Evolutionary conservation across 495 filamentous ascomycete species (phyloP).

Genomic region (Penicillium pancosmium): DNA sequence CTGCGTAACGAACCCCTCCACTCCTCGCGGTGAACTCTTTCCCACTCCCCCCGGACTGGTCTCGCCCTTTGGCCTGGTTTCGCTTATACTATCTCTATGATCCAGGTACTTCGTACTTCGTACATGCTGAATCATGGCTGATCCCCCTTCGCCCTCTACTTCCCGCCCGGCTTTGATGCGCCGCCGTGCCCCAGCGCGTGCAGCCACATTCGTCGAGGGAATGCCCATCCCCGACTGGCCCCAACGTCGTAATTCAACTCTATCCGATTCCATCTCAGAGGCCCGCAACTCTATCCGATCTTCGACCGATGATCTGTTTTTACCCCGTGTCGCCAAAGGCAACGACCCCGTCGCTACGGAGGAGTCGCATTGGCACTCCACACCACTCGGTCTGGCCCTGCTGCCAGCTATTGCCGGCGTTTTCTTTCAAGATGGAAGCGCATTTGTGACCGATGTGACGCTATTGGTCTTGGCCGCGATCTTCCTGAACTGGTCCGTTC

Average conservation of each 20-base stretch:
- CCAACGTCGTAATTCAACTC: constrained; percentile 70
- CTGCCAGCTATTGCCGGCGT: constrained; percentile 84
- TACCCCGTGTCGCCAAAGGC: constrained; percentile 53
- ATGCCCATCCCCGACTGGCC: constrained; percentile 25
- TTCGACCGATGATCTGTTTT: constrained; percentile 72
- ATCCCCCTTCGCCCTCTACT: constrained; percentile 18
- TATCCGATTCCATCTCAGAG: constrained; percentile 73
- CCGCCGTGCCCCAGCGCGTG: constrained; percentile 42
- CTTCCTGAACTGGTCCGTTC: constrained; percentile 93
- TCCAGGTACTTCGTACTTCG: too few relatives aligned
- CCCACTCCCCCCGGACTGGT: neutral
- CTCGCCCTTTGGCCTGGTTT: neutral
- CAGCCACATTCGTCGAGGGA: constrained; percentile 44
- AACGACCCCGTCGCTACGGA: constrained; percentile 39
- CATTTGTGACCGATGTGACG: constrained; percentile 81
- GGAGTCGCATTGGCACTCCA: constrained; percentile 70
- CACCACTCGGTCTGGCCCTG: constrained; percentile 79
- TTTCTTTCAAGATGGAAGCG: constrained; percentile 80
- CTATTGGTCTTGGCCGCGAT: constrained; percentile 76
- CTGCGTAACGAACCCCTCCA: constrained; percentile 16
- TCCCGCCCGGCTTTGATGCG: constrained; percentile 29
- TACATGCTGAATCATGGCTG: constrained; percentile 19
- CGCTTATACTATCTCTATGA: neutral
- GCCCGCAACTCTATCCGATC: constrained; percentile 65
- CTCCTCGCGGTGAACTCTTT: constrained; percentile 7